phyloP scores from a whole-genome alignment of 2,329 filamentous ascomycete genomes.

The Diaporthe sp. region DNA sequence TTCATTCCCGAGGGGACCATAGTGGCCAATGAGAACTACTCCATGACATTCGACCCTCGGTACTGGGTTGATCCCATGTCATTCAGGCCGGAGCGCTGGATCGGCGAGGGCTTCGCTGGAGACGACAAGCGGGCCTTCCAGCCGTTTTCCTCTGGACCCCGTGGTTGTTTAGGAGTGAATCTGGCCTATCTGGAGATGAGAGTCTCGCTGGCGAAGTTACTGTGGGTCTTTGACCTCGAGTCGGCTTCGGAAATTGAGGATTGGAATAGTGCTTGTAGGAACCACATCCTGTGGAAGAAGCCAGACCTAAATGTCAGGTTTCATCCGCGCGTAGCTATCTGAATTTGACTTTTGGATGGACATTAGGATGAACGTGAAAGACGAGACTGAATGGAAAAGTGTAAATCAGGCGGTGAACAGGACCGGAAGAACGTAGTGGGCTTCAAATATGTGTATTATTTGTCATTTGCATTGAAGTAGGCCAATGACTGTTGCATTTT shows the following conservation, averaged over 20 bases:
- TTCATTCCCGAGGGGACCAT: conserved; percentile 51
- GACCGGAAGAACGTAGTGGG: no score
- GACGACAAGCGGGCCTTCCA: conserved; percentile 37
- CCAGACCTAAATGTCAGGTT: conserved; percentile 41
- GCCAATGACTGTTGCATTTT: background rate
- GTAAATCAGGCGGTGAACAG: conserved; percentile 49
- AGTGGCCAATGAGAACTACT: conserved; percentile 58
- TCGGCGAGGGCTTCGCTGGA: conserved; percentile 47
- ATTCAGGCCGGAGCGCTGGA: conserved; percentile 63
- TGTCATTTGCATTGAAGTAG: background rate
- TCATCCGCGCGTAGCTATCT: conserved; percentile 25
- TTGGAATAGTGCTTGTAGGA: conserved; percentile 42
- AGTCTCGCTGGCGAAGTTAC: conserved; percentile 41
- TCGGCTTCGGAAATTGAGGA: conserved; percentile 32
- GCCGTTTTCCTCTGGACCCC: conserved; percentile 33
- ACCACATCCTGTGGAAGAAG: conserved; percentile 50
- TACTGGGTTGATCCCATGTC: conserved; percentile 58
- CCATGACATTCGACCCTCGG: conserved; percentile 55
- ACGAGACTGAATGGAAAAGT: background rate
- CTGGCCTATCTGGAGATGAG: conserved; percentile 44
- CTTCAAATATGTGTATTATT: background rate
- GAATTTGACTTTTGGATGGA: conserved; percentile 8
- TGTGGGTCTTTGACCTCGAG: conserved; percentile 46
- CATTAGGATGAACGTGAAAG: conserved; percentile 41
- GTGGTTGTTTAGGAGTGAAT: conserved; percentile 35